Base-by-base conservation (phyloP, 768 basidiomycete genomes). In the Aureoboletus auriporus region DNA sequence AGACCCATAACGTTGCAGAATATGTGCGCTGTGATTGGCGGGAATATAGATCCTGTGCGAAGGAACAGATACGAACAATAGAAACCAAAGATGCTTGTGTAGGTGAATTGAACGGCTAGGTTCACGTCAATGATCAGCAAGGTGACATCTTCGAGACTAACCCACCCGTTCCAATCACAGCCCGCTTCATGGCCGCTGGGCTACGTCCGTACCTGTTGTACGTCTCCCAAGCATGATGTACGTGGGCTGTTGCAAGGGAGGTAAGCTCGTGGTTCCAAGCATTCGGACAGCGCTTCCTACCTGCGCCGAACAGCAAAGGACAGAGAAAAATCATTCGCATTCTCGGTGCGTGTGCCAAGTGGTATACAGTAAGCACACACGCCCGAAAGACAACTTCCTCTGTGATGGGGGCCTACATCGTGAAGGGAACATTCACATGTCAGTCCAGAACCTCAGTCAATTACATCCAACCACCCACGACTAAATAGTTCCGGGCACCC, bases 1-100 rank as follows among this genome's bases (percentile, higher is more conserved):
- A 97, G 59, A 1, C 94, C 94, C 90, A 97, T 94, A 42, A 88
- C 65, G 62, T 99, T 99, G 74, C 96, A 98, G 62, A 93, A 95
- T 1, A 87, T 69, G 62, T 99, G 96, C 0, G 92, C 82, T 8
- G 77, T 67, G 46, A 93, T 75, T 2, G 93, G 74, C 1, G 93
- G 86, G 28, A 86, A 66, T 50, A 97, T 69, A 5, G 92, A 93
- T 13, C 86, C 82, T 5, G 93, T 93, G 42, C 88, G 82, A 8
- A 95, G 74, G 69, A 93, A 92, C 37, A 96, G 76, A 67, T 82
- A 96, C 5, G 90, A 78, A 20, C 83, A 84, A 67, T 87, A 88
- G 66, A 85, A 89, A 5, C 96, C 96, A 57, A 98, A 98, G 12
- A 97, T 59, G 4, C 90, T 93, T 7, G 96, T 99, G 67, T 97